These are phyloP conservation scores for Populus pruinosa DNA, from an alignment of 345 rosid genomes.

Conservation along the genomic window DNA sequence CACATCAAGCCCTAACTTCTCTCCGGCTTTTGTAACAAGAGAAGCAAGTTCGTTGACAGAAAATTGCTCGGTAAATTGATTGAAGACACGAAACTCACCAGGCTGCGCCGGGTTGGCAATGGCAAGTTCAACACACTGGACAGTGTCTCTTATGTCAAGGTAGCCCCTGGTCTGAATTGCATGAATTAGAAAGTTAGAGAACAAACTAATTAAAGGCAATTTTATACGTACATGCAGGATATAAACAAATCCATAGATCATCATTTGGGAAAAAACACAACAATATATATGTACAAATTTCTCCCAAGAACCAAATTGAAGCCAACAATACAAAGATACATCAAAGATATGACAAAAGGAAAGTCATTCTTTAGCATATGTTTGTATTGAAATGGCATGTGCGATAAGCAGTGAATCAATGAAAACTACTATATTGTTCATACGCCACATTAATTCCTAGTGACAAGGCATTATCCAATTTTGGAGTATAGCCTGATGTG, in stretches of 20 bases:
- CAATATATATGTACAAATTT: background rate
- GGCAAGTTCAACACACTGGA: slow-evolving; percentile 90
- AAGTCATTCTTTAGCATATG: background rate
- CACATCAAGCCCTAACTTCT: slow-evolving; percentile 79
- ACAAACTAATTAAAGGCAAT: background rate
- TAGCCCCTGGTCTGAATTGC: slow-evolving; percentile 86
- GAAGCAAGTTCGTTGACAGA: slow-evolving; percentile 88
- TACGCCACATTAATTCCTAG: background rate
- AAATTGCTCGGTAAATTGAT: slow-evolving; percentile 95
- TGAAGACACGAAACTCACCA: slow-evolving; percentile 88
- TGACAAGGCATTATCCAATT: background rate
- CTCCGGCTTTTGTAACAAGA: slow-evolving; percentile 80
- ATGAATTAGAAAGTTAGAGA: background rate
- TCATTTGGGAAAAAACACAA: background rate
- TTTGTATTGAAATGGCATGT: background rate
- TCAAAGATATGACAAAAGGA: no score
- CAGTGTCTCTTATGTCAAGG: slow-evolving; percentile 96
- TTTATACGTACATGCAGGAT: background rate
- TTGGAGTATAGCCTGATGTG: background rate
- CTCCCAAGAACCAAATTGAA: background rate
- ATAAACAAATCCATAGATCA: background rate
- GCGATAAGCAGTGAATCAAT: background rate
- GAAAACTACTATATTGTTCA: background rate
- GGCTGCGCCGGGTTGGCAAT: slow-evolving; percentile 82
- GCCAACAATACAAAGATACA: background rate